A percentile compares a stretch with the other conserved stretches of the same genome.
These are phyloP conservation scores for Tylopilus rubrobrunneus DNA, from an alignment of 768 basidiomycete genomes.

Conservation along the genomic window DNA sequence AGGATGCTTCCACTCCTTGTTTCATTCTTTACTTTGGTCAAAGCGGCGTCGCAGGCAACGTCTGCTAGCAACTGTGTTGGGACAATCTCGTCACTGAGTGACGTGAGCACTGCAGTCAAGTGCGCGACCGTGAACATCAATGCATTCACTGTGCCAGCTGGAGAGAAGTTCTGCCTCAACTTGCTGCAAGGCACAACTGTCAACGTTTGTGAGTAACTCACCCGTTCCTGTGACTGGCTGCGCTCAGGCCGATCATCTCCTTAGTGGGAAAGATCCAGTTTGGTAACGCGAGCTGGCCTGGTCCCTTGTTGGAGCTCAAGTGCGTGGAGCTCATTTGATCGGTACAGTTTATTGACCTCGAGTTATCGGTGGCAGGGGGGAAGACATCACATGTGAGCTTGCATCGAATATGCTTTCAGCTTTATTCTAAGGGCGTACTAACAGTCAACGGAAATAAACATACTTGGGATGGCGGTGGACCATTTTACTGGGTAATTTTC, in stretches of 20 bases:
- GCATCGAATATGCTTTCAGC: neutral
- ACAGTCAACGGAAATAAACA: constrained; percentile 40
- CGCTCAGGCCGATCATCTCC: neutral
- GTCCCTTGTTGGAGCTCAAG: constrained; percentile 53
- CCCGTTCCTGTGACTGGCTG: neutral
- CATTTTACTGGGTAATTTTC: constrained; percentile 39
- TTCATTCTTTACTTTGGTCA: constrained; percentile 15
- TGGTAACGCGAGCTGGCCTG: constrained; percentile 48
- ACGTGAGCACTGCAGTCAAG: constrained; percentile 47
- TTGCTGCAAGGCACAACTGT: constrained; percentile 51
- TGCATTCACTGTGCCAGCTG: constrained; percentile 53
- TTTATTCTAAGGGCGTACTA: neutral
- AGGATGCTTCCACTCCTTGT: constrained; percentile 12
- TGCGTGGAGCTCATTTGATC: constrained; percentile 19
- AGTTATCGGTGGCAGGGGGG: constrained; percentile 35
- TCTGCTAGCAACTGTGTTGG: constrained; percentile 37
- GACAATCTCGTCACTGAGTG: constrained; percentile 50
- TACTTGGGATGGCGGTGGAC: constrained; percentile 40
- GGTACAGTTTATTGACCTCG: neutral
- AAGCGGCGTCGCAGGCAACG: constrained; percentile 14
- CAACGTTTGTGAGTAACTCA: constrained; percentile 46
- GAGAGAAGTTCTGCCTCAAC: constrained; percentile 44
- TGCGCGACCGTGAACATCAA: constrained; percentile 60
- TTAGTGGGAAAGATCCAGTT: constrained; percentile 57
- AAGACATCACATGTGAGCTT: constrained; percentile 44